Conservation (phyloP, 129 eudicot species). For the Erigeron canadensis region DNA sequence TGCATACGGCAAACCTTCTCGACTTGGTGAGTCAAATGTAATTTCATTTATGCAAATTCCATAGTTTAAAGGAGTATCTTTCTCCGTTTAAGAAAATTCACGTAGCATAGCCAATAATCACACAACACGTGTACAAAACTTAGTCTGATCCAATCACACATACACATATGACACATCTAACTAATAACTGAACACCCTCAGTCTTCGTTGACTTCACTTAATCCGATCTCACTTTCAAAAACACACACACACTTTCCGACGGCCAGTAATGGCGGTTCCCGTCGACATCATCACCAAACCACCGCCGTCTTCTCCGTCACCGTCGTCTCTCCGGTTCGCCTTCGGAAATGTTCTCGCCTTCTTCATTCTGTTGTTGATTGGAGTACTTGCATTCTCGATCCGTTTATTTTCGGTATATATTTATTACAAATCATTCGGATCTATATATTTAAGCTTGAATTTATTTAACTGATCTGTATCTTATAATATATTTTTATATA, state of each 20-base stretch:
- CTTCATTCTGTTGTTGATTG: conserved; percentile 80
- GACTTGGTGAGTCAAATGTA: too few relatives aligned
- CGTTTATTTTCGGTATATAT: conserved; percentile 93
- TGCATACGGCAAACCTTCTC: too few relatives aligned
- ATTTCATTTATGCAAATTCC: too few relatives aligned
- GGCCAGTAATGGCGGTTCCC: conserved; percentile 77
- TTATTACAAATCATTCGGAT: conserved; percentile 4
- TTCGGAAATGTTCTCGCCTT: conserved; percentile 80
- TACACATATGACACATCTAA: conserved; percentile 4
- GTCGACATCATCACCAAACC: conserved; percentile 38
- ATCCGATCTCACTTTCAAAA: conserved; percentile 25
- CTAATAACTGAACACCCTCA: conserved; percentile 4
- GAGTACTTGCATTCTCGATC: conserved; percentile 97
- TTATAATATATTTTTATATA: too few relatives aligned
- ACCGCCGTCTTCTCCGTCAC: conserved; percentile 28
- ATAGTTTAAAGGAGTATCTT: neutral
- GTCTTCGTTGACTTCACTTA: conserved; percentile 22
- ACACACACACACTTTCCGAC: conserved; percentile 4
- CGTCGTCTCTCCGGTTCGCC: conserved; percentile 63
- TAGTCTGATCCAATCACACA: conserved; percentile 19
- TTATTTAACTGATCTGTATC: conserved; percentile 7
- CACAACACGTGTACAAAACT: conserved; percentile 25
- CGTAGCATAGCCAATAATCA: conserved; percentile 25
- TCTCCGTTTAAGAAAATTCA: neutral
- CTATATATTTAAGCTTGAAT: neutral